Evolutionary conservation across 2,329 filamentous ascomycete genomes (phyloP).

Genomic region (Trichophyton verrucosum): DNA sequence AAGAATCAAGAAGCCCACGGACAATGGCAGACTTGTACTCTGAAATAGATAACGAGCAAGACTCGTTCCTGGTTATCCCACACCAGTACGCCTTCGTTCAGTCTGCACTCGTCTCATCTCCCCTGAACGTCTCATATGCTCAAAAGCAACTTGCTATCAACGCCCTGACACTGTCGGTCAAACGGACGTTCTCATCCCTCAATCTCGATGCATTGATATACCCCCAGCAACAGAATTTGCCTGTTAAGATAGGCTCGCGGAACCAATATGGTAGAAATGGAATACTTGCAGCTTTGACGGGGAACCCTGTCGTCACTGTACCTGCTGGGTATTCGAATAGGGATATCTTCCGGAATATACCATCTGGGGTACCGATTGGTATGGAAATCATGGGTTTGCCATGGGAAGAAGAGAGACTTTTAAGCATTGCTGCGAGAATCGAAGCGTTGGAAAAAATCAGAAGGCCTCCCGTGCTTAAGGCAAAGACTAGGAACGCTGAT

Average conservation of each 20-base stretch:
- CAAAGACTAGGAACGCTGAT: constrained; percentile 1
- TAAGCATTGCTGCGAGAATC: constrained; percentile 43
- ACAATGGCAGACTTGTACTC: constrained; percentile 28
- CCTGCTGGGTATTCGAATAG: constrained; percentile 18
- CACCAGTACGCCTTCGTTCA: constrained; percentile 45
- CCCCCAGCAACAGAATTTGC: constrained; percentile 52
- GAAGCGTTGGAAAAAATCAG: constrained; percentile 34
- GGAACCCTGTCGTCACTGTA: constrained; percentile 39
- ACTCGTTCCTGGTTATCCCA: constrained; percentile 49
- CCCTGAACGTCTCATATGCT: constrained; percentile 39
- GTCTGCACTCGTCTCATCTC: constrained; percentile 41
- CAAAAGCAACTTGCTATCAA: constrained; percentile 38
- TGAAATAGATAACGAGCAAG: constrained; percentile 13
- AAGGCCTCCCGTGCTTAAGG: constrained; percentile 22
- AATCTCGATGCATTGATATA: constrained; percentile 49
- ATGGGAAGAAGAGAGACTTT: constrained; percentile 43
- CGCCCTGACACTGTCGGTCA: constrained; percentile 40
- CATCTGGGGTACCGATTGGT: constrained; percentile 49
- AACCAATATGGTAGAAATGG: constrained; percentile 50
- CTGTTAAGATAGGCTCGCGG: constrained; percentile 45
- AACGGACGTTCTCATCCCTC: constrained; percentile 39
- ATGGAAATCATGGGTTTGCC: constrained; percentile 50
- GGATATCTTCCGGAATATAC: constrained; percentile 25
- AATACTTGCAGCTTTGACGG: constrained; percentile 43
- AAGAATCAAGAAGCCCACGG: constrained; percentile 23